Conservation (phyloP, 2,329 filamentous ascomycete genomes). For the Calonectria ilicicola region DNA sequence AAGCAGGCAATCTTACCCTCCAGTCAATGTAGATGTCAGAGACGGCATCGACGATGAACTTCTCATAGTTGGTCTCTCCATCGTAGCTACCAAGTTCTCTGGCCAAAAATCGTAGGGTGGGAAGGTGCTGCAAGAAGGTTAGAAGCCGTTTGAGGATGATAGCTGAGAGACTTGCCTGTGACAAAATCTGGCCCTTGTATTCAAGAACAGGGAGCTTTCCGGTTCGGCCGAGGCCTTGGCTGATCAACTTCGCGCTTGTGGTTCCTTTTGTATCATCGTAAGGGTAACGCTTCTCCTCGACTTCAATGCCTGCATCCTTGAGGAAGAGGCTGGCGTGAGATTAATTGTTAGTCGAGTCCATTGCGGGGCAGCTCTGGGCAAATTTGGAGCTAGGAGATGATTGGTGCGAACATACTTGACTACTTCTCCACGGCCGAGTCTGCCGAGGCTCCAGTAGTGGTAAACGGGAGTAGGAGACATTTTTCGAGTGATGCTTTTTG, state of each 20-base stretch:
- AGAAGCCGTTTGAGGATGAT: neutral
- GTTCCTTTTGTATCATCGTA: constrained; percentile 27
- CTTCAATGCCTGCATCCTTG: constrained; percentile 30
- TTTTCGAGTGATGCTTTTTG: neutral
- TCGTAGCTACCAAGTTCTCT: constrained; percentile 51
- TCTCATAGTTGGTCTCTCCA: constrained; percentile 50
- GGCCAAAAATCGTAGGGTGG: constrained; percentile 51
- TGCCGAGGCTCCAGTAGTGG: constrained; percentile 43
- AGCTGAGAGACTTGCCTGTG: constrained; percentile 18
- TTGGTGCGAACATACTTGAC: constrained; percentile 36
- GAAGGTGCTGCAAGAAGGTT: constrained; percentile 3
- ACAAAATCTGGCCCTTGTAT: constrained; percentile 47
- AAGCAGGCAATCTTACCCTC: constrained; percentile 44
- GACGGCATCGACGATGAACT: constrained; percentile 51
- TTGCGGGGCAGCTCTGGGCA: too few relatives aligned
- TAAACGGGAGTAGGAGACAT: constrained; percentile 26
- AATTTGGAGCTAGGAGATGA: neutral
- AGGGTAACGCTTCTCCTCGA: constrained; percentile 31
- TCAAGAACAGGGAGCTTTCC: constrained; percentile 50
- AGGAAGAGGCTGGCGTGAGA: constrained; percentile 27
- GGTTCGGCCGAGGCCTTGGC: constrained; percentile 43
- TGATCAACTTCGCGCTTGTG: constrained; percentile 42
- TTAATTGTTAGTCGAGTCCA: neutral
- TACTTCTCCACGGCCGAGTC: constrained; percentile 44
- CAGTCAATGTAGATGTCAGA: constrained; percentile 54